phyloP scores from a whole-genome alignment of 2,329 filamentous ascomycete species.

The Fusarium xylarioides region DNA sequence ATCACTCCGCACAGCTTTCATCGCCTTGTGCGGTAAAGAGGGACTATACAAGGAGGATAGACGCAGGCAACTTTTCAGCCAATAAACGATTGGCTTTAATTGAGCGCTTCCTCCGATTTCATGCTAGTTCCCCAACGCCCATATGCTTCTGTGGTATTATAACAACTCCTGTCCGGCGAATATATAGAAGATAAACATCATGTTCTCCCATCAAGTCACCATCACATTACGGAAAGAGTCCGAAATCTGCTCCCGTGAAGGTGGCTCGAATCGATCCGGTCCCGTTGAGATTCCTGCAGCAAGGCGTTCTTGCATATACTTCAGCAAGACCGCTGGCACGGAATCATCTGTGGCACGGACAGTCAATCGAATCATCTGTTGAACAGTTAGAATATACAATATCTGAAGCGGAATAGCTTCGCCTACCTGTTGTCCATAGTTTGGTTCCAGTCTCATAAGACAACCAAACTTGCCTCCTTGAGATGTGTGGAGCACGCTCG shows the following conservation, averaged over 20 bases:
- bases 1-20: constrained; percentile 24
- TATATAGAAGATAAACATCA: constrained; percentile 34
- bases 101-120: constrained; percentile 37
- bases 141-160: constrained; percentile 45
- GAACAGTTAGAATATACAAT: constrained; percentile 20
- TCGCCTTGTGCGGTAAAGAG: constrained; percentile 15
- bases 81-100: constrained; percentile 32
- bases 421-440: constrained; percentile 89
- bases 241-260: constrained; percentile 61
- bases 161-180: constrained; percentile 40
- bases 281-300: constrained; percentile 60
- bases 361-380: constrained; percentile 92
- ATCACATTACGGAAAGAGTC: constrained; percentile 66
- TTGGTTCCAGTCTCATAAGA: constrained; percentile 91
- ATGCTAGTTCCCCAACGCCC: constrained; percentile 46
- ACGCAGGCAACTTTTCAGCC: constrained; percentile 30
- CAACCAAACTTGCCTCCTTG: constrained; percentile 93
- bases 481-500: constrained; percentile 83
- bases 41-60: constrained; percentile 12
- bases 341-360: constrained; percentile 92
- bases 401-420: constrained; percentile 18
- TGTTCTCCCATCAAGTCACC: constrained; percentile 51
- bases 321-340: constrained; percentile 81
- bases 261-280: constrained; percentile 52
- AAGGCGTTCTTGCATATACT: constrained; percentile 87